phyloP scores from a whole-genome alignment of 805 yeast genomes.

The Pichia californica region DNA sequence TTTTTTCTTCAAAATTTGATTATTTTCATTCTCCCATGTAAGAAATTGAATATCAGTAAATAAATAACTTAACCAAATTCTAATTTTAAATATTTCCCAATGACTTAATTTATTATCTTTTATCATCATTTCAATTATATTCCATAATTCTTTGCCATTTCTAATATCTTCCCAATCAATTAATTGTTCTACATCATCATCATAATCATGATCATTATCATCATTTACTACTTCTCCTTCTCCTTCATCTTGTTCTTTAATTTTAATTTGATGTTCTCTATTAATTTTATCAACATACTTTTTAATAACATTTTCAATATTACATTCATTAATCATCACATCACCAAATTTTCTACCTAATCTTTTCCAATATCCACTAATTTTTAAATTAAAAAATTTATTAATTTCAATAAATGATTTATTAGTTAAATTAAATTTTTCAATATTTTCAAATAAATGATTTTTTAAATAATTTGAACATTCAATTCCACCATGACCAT shows the following conservation, averaged over 20 bases:
- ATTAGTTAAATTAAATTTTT: slow-evolving; percentile 33
- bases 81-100: slow-evolving; percentile 51
- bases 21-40: slow-evolving; percentile 23
- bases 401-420: slow-evolving; percentile 36
- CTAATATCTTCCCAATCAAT: slow-evolving; percentile 14
- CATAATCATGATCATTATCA: neutral
- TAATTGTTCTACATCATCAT: neutral
- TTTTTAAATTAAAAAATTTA: slow-evolving; percentile 45
- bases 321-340: slow-evolving; percentile 4
- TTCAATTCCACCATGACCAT: slow-evolving; percentile 90
- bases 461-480: slow-evolving; percentile 57
- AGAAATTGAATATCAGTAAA: slow-evolving; percentile 60
- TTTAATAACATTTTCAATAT: neutral
- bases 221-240: neutral
- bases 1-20: slow-evolving; percentile 4
- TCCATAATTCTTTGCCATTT: slow-evolving; percentile 9
- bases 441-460: slow-evolving; percentile 50
- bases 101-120: slow-evolving; percentile 9
- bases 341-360: slow-evolving; percentile 42
- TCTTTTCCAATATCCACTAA: slow-evolving; percentile 85
- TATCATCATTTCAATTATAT: slow-evolving; percentile 9
- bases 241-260: neutral
- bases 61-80: slow-evolving; percentile 60
- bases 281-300: slow-evolving; percentile 6
- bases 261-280: neutral